Evolutionary conservation across 768 basidiomycete genomes (phyloP).

Genomic region (Pulveroboletus sp.): DNA sequence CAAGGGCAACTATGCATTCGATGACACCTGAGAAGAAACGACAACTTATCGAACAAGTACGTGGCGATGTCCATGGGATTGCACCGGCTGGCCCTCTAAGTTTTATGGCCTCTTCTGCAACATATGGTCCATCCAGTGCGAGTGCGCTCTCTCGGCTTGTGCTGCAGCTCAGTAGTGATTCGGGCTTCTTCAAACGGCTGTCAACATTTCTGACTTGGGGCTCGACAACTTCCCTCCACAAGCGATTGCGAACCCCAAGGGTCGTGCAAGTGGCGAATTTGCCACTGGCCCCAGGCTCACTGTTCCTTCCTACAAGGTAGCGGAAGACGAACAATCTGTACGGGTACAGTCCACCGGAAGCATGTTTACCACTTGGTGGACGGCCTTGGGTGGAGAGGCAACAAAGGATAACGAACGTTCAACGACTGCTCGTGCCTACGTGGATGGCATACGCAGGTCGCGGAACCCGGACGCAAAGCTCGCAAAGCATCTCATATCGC

Average conservation of each 20-base stretch:
- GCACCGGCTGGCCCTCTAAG: slow-evolving; percentile 25
- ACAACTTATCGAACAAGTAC: slow-evolving; percentile 61
- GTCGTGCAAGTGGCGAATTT: slow-evolving; percentile 40
- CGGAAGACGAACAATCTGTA: slow-evolving; percentile 34
- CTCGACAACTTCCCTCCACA: slow-evolving; percentile 34
- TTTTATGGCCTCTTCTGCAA: slow-evolving; percentile 40
- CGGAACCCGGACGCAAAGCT: slow-evolving; percentile 59
- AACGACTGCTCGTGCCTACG: slow-evolving; percentile 60
- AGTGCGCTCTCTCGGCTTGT: slow-evolving; percentile 59
- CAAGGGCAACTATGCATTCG: slow-evolving; percentile 58
- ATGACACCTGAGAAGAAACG: slow-evolving; percentile 63
- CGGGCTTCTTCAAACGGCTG: slow-evolving; percentile 63
- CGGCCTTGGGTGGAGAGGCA: slow-evolving; percentile 56
- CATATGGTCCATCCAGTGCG: slow-evolving; percentile 59
- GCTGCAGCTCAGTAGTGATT: slow-evolving; percentile 75
- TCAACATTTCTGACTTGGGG: slow-evolving; percentile 64
- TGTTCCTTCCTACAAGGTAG: slow-evolving; percentile 28
- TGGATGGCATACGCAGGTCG: slow-evolving; percentile 53
- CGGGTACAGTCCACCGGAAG: slow-evolving; percentile 74
- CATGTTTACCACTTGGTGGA: slow-evolving; percentile 76
- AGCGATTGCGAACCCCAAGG: slow-evolving; percentile 23
- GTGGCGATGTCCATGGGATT: slow-evolving; percentile 32
- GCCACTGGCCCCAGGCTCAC: slow-evolving; percentile 21
- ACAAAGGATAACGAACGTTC: slow-evolving; percentile 34
- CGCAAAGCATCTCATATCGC: slow-evolving; percentile 72